Evolutionary conservation across 2,329 filamentous ascomycete species (phyloP).

Genomic region (Nothopassalora personata): DNA sequence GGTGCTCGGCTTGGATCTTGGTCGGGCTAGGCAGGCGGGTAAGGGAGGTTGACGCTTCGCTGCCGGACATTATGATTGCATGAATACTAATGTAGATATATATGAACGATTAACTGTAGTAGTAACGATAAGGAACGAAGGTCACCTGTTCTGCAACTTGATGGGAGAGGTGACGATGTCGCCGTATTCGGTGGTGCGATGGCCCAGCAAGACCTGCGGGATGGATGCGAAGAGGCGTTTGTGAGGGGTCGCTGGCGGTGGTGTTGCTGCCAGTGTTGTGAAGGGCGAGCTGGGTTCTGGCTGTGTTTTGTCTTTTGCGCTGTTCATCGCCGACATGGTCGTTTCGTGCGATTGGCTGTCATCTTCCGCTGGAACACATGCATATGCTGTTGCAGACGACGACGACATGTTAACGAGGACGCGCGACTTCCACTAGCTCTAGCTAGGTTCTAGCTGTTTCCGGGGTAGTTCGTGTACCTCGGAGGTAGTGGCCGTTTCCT

Average conservation of each 20-base stretch:
- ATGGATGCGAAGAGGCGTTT: conserved; percentile 9
- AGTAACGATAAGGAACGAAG: conserved; percentile 3
- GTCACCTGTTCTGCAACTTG: conserved; percentile 23
- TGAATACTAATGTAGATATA: conserved; percentile 1
- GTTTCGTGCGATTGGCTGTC: neutral
- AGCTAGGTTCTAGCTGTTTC: neutral
- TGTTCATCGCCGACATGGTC: conserved; percentile 6
- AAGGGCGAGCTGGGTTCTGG: neutral
- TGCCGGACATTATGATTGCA: conserved; percentile 21
- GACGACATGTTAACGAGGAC: neutral
- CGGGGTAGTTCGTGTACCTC: too few relatives aligned
- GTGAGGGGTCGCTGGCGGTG: conserved; percentile 4
- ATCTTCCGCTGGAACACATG: neutral
- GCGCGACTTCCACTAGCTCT: neutral
- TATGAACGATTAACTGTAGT: neutral
- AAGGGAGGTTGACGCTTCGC: conserved; percentile 20
- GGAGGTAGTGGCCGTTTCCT: neutral
- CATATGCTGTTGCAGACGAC: neutral
- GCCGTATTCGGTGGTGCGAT: conserved; percentile 9
- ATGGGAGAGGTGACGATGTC: conserved; percentile 17
- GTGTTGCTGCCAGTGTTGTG: neutral
- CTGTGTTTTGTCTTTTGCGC: neutral
- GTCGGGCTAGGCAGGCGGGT: conserved; percentile 21
- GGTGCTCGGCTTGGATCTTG: conserved; percentile 44
- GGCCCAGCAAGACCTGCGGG: conserved; percentile 14